Conservation (phyloP, 1,284 basidiomycete genomes). For the Cystobasidium sp. region DNA sequence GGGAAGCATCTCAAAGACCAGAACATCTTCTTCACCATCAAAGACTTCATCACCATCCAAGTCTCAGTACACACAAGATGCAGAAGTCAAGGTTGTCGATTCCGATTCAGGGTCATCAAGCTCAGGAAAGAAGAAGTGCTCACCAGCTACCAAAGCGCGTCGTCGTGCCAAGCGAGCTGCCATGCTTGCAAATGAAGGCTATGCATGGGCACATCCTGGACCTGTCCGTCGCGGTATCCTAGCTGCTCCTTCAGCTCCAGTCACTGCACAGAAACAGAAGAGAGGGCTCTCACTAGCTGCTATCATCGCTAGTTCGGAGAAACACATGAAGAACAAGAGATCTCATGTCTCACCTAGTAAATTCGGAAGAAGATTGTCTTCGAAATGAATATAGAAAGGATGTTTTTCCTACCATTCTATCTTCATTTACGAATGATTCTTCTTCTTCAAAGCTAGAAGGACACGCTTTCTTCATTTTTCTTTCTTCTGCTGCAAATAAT, state of each 20-base stretch:
- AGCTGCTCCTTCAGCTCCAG: neutral
- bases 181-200: conserved; percentile 11
- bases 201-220: conserved; percentile 24
- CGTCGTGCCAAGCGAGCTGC: conserved; percentile 11
- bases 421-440: too few relatives aligned
- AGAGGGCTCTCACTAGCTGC: conserved; percentile 5
- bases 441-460: too few relatives aligned
- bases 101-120: conserved; percentile 2
- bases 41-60: conserved; percentile 1
- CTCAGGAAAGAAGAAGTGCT: conserved; percentile 20
- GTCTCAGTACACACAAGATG: neutral
- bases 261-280: neutral
- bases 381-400: neutral
- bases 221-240: conserved; percentile 21
- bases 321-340: conserved; percentile 9
- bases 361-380: conserved; percentile 15
- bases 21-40: conserved; percentile 1
- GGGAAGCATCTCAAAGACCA: conserved; percentile 10
- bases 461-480: too few relatives aligned
- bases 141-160: neutral
- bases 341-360: conserved; percentile 13
- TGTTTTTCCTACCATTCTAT: too few relatives aligned
- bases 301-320: neutral
- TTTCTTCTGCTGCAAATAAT: too few relatives aligned
- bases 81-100: conserved; percentile 11